Evolutionary conservation across 768 basidiomycete species (phyloP), one percentile per base, ranked within the genome.

Genomic region (Leccinum ochraceum): DNA sequence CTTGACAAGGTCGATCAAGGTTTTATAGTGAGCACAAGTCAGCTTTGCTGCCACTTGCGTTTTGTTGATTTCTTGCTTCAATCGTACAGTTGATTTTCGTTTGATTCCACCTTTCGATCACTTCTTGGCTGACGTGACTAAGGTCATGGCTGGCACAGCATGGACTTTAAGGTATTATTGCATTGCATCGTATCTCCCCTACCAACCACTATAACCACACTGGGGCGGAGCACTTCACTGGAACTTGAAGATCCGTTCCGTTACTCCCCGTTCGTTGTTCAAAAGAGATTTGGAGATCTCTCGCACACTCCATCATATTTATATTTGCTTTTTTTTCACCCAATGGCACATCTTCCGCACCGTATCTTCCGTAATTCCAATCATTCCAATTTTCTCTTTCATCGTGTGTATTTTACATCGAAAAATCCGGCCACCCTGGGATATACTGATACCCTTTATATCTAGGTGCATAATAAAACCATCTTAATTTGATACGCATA

Each of bases 241-340:
- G 72, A 70, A 70, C 39, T 70, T 70, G 74, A 66, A 64, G 66
- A 32, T 59, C 63, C 68, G 58, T 58, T 22, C 54, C 59, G 37
- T 54, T 26, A 50, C 24, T 60, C 57, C 34, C 61, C 66, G 34
- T 71, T 73, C 59, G 37, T 62, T 62, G 28, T 48, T 54, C 60
- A 53, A 20, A 57, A 46, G 56, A 56, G 46, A 60, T 60, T 56
- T 57, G 62, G 60, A 14, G 59, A 42, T 59, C 34, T 58, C 54
- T 66, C 36, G 26, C 60, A 58, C 52, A 51, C 57, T 44, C n/a
- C 56, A 46, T 49, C 48, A 37, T 16, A 37, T 20, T 42, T 39
- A 46, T 46, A 11, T 46, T 20, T 46, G 5, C 44, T 46, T 16
- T 46, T 46, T 37, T 36, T 28, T 34, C 11, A 51, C 53, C 32